A percentile compares a stretch with the other conserved stretches of the same genome.
These are phyloP conservation scores for Taphrina flavorubra DNA, from an alignment of 1,139 yeast genomes.

Conservation along the genomic window DNA sequence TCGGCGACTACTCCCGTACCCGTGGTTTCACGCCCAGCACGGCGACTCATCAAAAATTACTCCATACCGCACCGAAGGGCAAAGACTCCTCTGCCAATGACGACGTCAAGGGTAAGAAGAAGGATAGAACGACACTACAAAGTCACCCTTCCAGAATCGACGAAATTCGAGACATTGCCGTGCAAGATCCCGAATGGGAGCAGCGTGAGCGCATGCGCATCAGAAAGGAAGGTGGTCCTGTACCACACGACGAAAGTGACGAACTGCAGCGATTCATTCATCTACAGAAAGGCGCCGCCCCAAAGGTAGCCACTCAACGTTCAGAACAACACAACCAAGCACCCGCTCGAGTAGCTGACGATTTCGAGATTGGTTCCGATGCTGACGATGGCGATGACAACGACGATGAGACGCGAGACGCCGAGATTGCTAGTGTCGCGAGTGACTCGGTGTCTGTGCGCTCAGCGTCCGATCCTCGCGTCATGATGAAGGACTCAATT, in stretches of 20 bases:
- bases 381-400: too few species aligned
- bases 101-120: slow-evolving; percentile 23
- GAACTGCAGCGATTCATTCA: slow-evolving; percentile 33
- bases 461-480: slow-evolving; percentile 14
- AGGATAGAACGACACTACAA: slow-evolving; percentile 22
- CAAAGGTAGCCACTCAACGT: background rate
- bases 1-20: slow-evolving; percentile 49
- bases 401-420: background rate
- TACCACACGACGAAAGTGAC: slow-evolving; percentile 27
- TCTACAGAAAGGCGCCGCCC: slow-evolving; percentile 3
- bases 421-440: slow-evolving; percentile 4
- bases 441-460: slow-evolving; percentile 13
- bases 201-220: slow-evolving; percentile 37
- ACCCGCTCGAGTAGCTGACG: slow-evolving; percentile 7
- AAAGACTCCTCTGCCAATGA: slow-evolving; percentile 26
- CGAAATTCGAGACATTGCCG: slow-evolving; percentile 31
- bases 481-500: slow-evolving; percentile 22
- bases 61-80: slow-evolving; percentile 31
- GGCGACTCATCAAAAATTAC: slow-evolving; percentile 30
- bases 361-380: slow-evolving; percentile 20
- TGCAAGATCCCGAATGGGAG: slow-evolving; percentile 37
- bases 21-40: slow-evolving; percentile 38
- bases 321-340: background rate
- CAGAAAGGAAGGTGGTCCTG: slow-evolving; percentile 35
- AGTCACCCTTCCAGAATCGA: slow-evolving; percentile 35